These are phyloP conservation scores for Pseudoperonospora humuli DNA, from an alignment of 352 stramenopile species.

Conservation along the genomic window DNA sequence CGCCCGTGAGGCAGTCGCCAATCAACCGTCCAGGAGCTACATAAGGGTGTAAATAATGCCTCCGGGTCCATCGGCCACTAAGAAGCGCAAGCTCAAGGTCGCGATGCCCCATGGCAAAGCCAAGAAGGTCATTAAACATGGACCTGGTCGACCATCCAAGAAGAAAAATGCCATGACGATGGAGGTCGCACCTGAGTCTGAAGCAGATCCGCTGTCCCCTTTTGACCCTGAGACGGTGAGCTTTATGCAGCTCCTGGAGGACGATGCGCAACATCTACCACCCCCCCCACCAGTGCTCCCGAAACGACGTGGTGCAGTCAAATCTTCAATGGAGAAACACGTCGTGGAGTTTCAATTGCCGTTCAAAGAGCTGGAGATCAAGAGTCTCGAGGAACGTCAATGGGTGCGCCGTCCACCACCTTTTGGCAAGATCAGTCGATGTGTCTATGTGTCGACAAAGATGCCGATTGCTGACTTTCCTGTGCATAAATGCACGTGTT, in stretches of 20 bases:
- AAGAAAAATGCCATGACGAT: conserved; percentile 7
- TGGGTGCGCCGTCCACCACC: conserved; percentile 40
- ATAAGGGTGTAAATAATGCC: conserved; percentile 14
- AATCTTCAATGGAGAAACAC: conserved; percentile 4
- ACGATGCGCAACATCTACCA: conserved; percentile 15
- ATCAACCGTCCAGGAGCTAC: conserved; percentile 15
- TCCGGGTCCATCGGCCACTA: conserved; percentile 1
- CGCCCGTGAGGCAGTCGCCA: conserved; percentile 20
- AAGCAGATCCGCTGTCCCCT: neutral
- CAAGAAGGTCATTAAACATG: conserved; percentile 9
- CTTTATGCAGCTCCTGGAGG: conserved; percentile 25
- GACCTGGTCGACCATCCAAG: conserved; percentile 8
- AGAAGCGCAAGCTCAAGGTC: conserved; percentile 24
- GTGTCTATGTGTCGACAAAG: conserved; percentile 61
- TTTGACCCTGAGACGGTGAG: conserved; percentile 18
- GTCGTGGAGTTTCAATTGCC: conserved; percentile 29
- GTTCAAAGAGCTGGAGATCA: conserved; percentile 29
- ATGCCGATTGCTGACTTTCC: conserved; percentile 44
- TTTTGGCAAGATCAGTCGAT: conserved; percentile 63
- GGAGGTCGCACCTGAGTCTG: neutral
- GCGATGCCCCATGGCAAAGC: neutral
- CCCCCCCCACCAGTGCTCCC: conserved; percentile 1
- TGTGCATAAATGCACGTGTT: conserved; percentile 75
- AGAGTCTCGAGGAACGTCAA: conserved; percentile 38
- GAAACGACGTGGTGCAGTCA: conserved; percentile 3